phyloP scores from a whole-genome alignment of 768 basidiomycete genomes.

The Suillus alpinus region DNA sequence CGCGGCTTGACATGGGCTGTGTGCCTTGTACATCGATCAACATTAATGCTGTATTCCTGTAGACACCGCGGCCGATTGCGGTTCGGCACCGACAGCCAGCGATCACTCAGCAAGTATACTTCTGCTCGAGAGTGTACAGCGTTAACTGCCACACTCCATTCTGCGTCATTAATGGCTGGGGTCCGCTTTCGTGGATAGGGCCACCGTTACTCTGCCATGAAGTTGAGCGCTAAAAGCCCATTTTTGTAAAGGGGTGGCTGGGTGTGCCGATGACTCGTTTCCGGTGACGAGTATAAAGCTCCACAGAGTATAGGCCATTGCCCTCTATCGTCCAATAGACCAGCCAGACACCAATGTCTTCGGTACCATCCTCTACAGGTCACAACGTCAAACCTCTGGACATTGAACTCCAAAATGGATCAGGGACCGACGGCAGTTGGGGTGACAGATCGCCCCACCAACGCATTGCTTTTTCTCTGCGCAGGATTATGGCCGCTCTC shows the following conservation, averaged over 20 bases:
- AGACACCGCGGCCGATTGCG: background rate
- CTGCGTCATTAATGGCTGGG: background rate
- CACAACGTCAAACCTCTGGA: background rate
- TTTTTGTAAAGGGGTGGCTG: background rate
- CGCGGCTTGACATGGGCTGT: background rate
- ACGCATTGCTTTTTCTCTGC: background rate
- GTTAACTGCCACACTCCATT: background rate
- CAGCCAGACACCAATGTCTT: background rate
- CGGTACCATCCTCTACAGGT: background rate
- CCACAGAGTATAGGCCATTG: background rate
- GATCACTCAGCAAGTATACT: background rate
- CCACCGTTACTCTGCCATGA: background rate
- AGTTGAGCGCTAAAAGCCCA: background rate
- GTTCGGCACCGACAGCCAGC: background rate
- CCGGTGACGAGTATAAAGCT: background rate
- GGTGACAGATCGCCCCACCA: background rate
- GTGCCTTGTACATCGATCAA: background rate
- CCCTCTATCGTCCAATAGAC: background rate
- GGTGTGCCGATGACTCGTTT: background rate
- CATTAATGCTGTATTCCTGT: background rate
- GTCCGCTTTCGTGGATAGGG: background rate
- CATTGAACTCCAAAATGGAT: background rate
- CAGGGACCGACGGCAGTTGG: no score
- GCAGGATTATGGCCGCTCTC: background rate
- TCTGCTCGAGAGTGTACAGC: background rate